These are phyloP conservation scores for Acidiella bohemica DNA, from an alignment of 495 filamentous ascomycete genomes.

Conservation along the genomic window DNA sequence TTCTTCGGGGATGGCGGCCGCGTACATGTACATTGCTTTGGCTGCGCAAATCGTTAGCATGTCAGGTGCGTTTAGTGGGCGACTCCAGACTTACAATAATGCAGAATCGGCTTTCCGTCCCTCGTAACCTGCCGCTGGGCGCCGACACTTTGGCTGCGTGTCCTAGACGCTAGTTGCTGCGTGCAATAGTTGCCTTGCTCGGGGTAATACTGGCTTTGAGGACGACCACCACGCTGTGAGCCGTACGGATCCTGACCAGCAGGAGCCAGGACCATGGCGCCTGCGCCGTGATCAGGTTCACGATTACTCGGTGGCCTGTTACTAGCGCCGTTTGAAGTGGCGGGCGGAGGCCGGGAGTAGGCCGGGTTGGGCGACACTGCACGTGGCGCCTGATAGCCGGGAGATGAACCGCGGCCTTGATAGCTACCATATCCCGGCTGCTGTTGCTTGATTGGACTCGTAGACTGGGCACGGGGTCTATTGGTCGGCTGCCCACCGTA, in stretches of 20 bases:
- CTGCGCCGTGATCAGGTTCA: constrained; percentile 35
- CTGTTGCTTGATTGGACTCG: constrained; percentile 40
- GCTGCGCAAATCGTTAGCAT: constrained; percentile 41
- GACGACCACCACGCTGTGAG: constrained; percentile 15
- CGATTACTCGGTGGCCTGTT: constrained; percentile 15
- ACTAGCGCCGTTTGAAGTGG: constrained; percentile 6
- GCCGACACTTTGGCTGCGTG: constrained; percentile 70
- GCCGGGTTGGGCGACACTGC: constrained; percentile 23
- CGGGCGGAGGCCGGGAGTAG: constrained; percentile 7
- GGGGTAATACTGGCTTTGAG: constrained; percentile 45
- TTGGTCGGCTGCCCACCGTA: constrained; percentile 13
- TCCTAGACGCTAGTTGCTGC: constrained; percentile 33
- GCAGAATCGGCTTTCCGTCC: constrained; percentile 77
- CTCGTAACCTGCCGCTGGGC: constrained; percentile 60
- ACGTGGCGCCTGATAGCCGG: constrained; percentile 19
- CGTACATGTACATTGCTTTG: constrained; percentile 86
- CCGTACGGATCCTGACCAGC: constrained; percentile 29
- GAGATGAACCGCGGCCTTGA: constrained; percentile 37
- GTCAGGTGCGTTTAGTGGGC: constrained; percentile 1
- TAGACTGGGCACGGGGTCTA: constrained; percentile 29
- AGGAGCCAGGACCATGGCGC: constrained; percentile 57
- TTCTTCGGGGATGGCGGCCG: constrained; percentile 87
- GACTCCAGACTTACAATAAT: constrained; percentile 62
- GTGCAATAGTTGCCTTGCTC: constrained; percentile 33
- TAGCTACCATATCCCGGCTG: constrained; percentile 43